Conservation (phyloP, 148 eudicot species). For the Polygonum aviculare region DNA sequence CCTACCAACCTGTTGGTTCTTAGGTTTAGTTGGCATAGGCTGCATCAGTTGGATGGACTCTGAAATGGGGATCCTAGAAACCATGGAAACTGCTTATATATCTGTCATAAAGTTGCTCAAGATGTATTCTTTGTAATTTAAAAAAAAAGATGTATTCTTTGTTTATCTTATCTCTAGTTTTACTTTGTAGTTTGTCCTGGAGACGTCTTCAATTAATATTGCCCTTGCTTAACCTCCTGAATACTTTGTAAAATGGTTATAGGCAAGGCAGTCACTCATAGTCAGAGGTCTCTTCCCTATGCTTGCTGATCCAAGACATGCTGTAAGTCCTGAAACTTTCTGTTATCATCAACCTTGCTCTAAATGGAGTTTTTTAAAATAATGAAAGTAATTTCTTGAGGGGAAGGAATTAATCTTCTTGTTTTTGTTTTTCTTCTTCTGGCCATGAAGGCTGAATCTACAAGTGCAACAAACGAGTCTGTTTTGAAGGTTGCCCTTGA, state of each 20-base stretch:
- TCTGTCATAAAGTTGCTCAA: not conserved
- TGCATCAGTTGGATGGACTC: not conserved
- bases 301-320: slow-evolving; percentile 98
- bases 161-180: not conserved
- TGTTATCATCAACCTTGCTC: not conserved
- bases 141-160: not conserved
- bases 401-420: not conserved
- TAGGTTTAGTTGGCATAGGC: too few species aligned
- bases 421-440: not conserved
- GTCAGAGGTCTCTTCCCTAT: slow-evolving; percentile 94
- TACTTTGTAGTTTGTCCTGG: not conserved
- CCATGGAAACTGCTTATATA: not conserved
- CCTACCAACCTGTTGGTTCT: too few species aligned
- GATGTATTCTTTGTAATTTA: not conserved
- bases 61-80: not conserved
- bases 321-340: slow-evolving; percentile 42
- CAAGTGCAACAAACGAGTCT: slow-evolving; percentile 69
- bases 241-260: slow-evolving; percentile 16
- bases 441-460: slow-evolving; percentile 65
- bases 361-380: not conserved
- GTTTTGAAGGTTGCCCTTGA: slow-evolving; percentile 87
- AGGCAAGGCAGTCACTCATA: slow-evolving; percentile 92
- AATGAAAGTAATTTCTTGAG: not conserved
- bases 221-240: not conserved
- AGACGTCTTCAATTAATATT: not conserved